Percentiles rank a stretch among this genome's conserved stretches.
These are phyloP conservation scores for Darksidea phi DNA, from an alignment of 495 filamentous ascomycete species.

Conservation along the genomic window DNA sequence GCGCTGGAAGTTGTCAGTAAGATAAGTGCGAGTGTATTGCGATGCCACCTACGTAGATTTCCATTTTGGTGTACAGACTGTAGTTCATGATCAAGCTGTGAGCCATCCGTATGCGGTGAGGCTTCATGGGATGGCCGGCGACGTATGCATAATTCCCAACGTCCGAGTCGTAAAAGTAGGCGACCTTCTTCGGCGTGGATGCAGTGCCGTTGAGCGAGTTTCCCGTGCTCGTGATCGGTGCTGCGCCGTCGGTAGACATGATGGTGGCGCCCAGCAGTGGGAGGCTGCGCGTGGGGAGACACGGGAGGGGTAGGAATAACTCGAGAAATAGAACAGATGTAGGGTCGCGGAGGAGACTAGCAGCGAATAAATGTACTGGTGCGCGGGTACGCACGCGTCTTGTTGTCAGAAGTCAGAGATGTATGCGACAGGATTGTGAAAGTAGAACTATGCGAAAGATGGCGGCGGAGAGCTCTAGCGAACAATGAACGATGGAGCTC, in stretches of 20 bases:
- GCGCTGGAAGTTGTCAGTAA: slow-evolving; percentile 56
- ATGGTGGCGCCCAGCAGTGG: neutral
- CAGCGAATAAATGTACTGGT: no score
- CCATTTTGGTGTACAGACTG: slow-evolving; percentile 96
- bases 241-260: neutral
- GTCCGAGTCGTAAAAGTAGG: slow-evolving; percentile 97
- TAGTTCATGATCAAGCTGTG: slow-evolving; percentile 99
- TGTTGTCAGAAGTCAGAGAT: neutral
- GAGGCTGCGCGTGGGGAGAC: no score
- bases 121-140: slow-evolving; percentile 98
- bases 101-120: slow-evolving; percentile 93
- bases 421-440: neutral
- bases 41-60: slow-evolving; percentile 79
- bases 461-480: slow-evolving; percentile 9
- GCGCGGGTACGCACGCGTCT: no score
- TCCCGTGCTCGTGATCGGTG: neutral
- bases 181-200: slow-evolving; percentile 63
- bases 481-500: slow-evolving; percentile 18
- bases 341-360: no score
- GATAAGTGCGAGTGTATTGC: neutral
- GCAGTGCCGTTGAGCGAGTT: slow-evolving; percentile 16
- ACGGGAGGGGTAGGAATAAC: no score
- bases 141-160: slow-evolving; percentile 98
- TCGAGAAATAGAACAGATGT: no score
- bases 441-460: neutral